Base-by-base conservation (phyloP, 768 basidiomycete species). In the Ramaria rubella region DNA sequence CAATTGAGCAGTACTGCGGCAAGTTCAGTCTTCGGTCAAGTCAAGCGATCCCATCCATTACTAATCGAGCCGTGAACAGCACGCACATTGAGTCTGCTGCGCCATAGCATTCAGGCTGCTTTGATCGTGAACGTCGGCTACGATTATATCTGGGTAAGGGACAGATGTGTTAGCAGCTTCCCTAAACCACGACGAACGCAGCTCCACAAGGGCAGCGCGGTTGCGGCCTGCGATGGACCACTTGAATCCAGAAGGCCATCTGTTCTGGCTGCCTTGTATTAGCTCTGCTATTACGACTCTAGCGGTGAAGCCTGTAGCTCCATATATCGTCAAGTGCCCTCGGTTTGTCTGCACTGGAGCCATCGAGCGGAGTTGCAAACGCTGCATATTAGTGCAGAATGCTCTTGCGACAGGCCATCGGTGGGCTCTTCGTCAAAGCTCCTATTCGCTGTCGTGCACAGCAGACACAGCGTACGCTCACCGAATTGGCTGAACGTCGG, bases 261-360 rank as follows among this genome's bases (percentile, higher is more conserved):
- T 27, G 24, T 4, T 33, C 11, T 30, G 24, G 15, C 33, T 23
- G 55, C 55, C 27, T 23, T 29, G 33, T 0, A 38, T 17, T 21
- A 56, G 44, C 36, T 56, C 55, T 23, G 33, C 19, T 21, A 57
- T 36, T 30, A 50, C 26, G 17, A 29, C 23, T 40, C 43, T 49
- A 9, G 56, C 56, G 5, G 49, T 57, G 27, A 57, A 51, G 49
- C 56, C 56, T 19, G 56, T 57, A 6, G 56, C 56, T 9, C 56
- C 56, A 23, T 50, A 49, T 21, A 57, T 40, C 23, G 40, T 42
- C 40, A 42, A 42, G 40, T 42, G 15, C 38, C 19, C 15, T 40
- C 38, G 38, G 38, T 40, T 19, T 19, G 19, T 40, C 38, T 19
- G 19, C 38, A 14, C 15, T 40, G 38, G 19, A 17, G 38, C 15